Percentiles rank a stretch among this genome's conserved stretches.
phyloP scores from a whole-genome alignment of 2,329 filamentous ascomycete genomes.

The Phyllosticta ampelicida region DNA sequence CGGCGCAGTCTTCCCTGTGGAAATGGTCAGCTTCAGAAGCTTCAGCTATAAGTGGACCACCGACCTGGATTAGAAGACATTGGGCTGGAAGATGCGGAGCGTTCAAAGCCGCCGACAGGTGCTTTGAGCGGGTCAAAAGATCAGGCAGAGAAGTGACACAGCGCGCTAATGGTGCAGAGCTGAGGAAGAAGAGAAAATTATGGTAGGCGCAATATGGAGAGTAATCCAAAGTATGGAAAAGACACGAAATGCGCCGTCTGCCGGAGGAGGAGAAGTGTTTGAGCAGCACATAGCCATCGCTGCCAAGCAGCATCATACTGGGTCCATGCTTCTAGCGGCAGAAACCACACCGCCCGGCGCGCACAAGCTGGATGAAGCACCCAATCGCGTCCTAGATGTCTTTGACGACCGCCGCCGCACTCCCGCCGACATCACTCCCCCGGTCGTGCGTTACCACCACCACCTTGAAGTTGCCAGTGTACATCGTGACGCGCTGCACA shows the following conservation, averaged over 20 bases:
- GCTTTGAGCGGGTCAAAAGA: background rate
- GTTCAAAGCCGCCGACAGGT: background rate
- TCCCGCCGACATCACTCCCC: background rate
- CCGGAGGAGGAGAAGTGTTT: background rate
- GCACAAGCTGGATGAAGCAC: no score
- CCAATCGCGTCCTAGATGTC: background rate
- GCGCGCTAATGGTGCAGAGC: background rate
- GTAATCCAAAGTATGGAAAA: background rate
- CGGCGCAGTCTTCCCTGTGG: conserved; percentile 38
- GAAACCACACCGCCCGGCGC: background rate
- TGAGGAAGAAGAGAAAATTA: background rate
- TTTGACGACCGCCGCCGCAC: background rate
- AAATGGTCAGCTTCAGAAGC: background rate
- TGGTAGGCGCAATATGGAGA: background rate
- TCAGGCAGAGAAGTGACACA: background rate
- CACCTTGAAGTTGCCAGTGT: background rate
- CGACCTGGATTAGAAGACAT: conserved; percentile 1
- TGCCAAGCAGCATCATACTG: background rate
- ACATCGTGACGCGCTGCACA: background rate
- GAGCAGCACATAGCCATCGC: background rate
- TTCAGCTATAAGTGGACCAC: background rate
- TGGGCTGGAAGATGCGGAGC: background rate
- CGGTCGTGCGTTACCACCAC: background rate
- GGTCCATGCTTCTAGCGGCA: background rate
- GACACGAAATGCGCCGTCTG: background rate